These are phyloP conservation scores for Plasmopara halstedii DNA, from an alignment of 352 stramenopile genomes.

Conservation along the genomic window DNA sequence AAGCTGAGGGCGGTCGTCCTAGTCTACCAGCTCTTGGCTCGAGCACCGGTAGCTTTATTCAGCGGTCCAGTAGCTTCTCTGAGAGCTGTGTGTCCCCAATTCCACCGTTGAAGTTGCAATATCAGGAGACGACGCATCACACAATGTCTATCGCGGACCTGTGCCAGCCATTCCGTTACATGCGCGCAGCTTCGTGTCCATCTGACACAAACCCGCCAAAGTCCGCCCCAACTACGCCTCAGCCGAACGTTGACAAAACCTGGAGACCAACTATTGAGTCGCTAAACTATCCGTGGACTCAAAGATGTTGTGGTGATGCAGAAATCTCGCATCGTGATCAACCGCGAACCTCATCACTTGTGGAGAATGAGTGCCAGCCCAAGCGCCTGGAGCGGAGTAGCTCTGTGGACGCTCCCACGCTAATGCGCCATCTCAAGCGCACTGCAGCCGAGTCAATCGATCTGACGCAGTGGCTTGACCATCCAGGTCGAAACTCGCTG, in stretches of 20 bases:
- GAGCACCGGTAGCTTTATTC: slow-evolving; percentile 14
- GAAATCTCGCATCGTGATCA: slow-evolving; percentile 12
- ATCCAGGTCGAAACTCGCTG: slow-evolving; percentile 22
- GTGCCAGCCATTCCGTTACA: slow-evolving; percentile 51
- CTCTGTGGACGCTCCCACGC: slow-evolving; percentile 43
- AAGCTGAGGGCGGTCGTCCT: slow-evolving; percentile 9
- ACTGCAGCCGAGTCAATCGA: slow-evolving; percentile 26
- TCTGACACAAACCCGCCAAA: slow-evolving; percentile 45
- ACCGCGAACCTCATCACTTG: not conserved
- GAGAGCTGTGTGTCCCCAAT: slow-evolving; percentile 28
- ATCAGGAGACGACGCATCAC: slow-evolving; percentile 17
- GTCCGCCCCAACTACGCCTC: slow-evolving; percentile 3
- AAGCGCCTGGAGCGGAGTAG: slow-evolving; percentile 51
- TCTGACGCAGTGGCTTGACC: slow-evolving; percentile 36
- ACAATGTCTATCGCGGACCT: slow-evolving; percentile 40
- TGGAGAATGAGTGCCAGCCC: slow-evolving; percentile 13
- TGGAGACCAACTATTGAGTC: slow-evolving; percentile 17
- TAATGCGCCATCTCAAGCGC: slow-evolving; percentile 20
- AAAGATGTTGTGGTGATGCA: slow-evolving; percentile 14
- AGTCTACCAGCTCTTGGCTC: slow-evolving; percentile 16
- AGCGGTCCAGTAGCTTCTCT: slow-evolving; percentile 26
- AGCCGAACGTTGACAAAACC: slow-evolving; percentile 6
- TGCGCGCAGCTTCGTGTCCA: slow-evolving; percentile 59
- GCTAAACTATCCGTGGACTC: slow-evolving; percentile 16
- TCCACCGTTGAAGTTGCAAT: slow-evolving; percentile 28